Base-by-base conservation (phyloP, 2,329 filamentous ascomycete genomes). In the Trichoderma sp. region DNA sequence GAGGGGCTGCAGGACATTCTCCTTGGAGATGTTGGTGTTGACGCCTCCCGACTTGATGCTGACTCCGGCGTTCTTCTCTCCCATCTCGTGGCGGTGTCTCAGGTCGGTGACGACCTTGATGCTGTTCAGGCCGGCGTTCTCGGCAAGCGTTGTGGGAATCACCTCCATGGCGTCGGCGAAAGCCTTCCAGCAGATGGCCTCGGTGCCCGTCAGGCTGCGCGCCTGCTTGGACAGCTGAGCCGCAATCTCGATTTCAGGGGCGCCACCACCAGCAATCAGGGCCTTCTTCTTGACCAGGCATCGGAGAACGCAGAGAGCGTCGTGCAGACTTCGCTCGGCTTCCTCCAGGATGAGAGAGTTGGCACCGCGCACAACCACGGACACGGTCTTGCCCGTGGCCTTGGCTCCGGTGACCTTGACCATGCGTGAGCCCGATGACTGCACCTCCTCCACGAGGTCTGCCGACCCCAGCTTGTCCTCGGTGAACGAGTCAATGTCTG, bases 211-310 rank as follows among this genome's bases (percentile, higher is more conserved):
- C 67, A 97, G 83, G 72, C 89, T 88, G 70, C 93, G 90, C 9
- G 94, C 88, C 74, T 91, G 90, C 78, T 91, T 90, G 65, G 90
- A 88, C 41, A 99, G 86, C 74, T 92, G 86, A 63, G 95, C 90
- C 24, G 95, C 92, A 72, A 99, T 94, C 80, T 98, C 93, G 73
- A 98, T 96, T 79, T 99, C 95, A 28, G 95, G 92, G 2, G 95
- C 95, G 76, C 95, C 95, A 74, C 95, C 95, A 78, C 95, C 95
- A 15, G 96, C 94, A 73, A 99, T 96, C 65, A 99, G 87, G n/a
- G 95, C 95, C 82, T 96, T 96, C 88, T 98, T 99, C 88, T 99
- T 99, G 71, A 99, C 95, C 67, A 99, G 81, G 76, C 95, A 99
- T 72, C 95, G 90, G 72, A 99, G 93, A 58, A 98, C 95, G 77